Evolutionary conservation across 257 asterid genomes (phyloP).

Genomic region (Datura wrightii): DNA sequence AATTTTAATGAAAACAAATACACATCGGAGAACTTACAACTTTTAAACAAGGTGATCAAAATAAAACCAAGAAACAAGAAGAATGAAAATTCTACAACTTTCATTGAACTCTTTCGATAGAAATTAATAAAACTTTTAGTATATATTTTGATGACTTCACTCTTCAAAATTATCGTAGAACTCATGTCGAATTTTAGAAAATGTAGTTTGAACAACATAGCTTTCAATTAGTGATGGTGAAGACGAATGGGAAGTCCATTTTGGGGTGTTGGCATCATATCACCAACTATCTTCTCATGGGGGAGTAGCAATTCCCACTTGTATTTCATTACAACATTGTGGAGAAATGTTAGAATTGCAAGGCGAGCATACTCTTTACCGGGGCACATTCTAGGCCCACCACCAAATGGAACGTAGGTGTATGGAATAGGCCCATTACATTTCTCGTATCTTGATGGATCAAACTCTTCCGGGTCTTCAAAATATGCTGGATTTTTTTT

Average conservation of each 20-base stretch:
- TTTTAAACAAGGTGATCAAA: neutral
- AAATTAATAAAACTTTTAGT: neutral
- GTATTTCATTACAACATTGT: conserved; percentile 57
- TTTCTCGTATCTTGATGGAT: conserved; percentile 65
- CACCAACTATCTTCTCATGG: conserved; percentile 69
- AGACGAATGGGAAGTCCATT: conserved; percentile 70
- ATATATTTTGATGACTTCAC: neutral
- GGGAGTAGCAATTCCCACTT: conserved; percentile 68
- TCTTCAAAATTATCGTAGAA: too few species aligned
- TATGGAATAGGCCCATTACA: conserved; percentile 56
- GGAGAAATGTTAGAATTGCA: conserved; percentile 60
- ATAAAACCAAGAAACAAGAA: neutral
- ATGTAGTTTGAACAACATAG: neutral
- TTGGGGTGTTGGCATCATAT: conserved; percentile 80
- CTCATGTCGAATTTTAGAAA: too few species aligned
- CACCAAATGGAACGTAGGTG: conserved; percentile 70
- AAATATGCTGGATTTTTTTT: conserved; percentile 60
- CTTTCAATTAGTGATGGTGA: neutral
- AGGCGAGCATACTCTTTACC: conserved; percentile 84
- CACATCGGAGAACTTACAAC: neutral
- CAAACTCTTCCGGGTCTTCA: conserved; percentile 59
- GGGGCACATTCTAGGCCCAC: conserved; percentile 81
- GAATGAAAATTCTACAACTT: neutral
- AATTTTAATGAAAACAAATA: too few species aligned
- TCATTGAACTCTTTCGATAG: neutral